Base-by-base conservation (phyloP, 257 asterid species). In the Nicotiana tomentosiformis region DNA sequence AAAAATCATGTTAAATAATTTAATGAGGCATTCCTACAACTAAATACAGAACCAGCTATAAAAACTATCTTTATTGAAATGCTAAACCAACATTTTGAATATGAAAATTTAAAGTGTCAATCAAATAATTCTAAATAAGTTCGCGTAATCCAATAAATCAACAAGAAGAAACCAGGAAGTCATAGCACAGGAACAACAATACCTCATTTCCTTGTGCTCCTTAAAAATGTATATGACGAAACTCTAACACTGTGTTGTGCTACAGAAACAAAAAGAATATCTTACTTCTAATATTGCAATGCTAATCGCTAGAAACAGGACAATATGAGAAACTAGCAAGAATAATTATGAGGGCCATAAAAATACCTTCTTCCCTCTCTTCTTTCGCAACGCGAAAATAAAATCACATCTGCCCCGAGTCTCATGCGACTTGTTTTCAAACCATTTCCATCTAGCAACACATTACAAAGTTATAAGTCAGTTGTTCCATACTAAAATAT, bases 321-420 rank as follows among this genome's bases (percentile, higher is more conserved):
- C 43, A 33, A 33, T 33, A 33, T 33, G 37, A 33, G 37, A 33
- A 33, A 33, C 1, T 33, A 33, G 37, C 5, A 33, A 4, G 6
- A 33, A 4, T 4, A 33, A 0, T 33, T 33, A 33, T 33, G 6
- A 4, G 37, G 37, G 4, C 37, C 11, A 11, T 30, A 39, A 43
- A 83, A 67, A 16, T 84, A 91, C 94, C 89, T 91, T 77, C 49
- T 78, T 32, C 86, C 92, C 29, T 89, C 70, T 67, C 84, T 89
- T 7, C 91, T 96, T 33, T 29, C 61, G 62, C 93, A 88, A 55
- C 95, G 93, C 3, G 96, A 90, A 86, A 94, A 94, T 72, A 92
- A 96, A 70, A 94, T 86, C 56, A 92, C 98, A 84, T 94, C 97
- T n/a, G 95, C 98, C 23, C 98, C 98, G 10, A 94, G 94, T 88